Base-by-base conservation (phyloP, 805 yeast genomes). In the Candida ficus region DNA sequence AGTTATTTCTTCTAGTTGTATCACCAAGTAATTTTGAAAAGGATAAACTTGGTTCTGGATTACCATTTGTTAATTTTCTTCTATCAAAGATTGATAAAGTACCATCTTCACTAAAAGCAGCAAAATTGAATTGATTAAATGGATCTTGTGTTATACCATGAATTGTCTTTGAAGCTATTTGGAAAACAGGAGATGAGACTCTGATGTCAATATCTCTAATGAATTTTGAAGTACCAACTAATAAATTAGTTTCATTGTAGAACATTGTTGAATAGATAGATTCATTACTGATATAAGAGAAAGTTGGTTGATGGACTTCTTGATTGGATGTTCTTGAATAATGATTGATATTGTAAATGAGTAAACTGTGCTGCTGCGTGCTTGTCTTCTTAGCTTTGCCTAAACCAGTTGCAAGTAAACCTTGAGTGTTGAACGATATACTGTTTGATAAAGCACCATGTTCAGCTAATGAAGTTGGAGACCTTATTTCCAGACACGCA, bases 61-160 rank as follows among this genome's bases (percentile, higher is more conserved):
- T 60, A 29, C 26, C 49, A 18, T 60, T 52, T 0, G 68, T 59
- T 34, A 85, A 57, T 48, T 73, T 80, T 48, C 95, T 67, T 47
- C 87, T 70, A 57, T 85, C 95, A 86, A 90, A 90, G 7, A 90
- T 68, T 0, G 91, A 81, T 37, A 89, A 63, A 0, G 93, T 76
- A 2, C 96, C 95, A 53, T 85, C 91, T 50, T 89, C 96, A 38
- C 86, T 77, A 47, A 76, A 76, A 0, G 95, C 80, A 14, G 87
- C 77, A 58, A 90, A 86, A 46, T 75, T 70, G 59, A 76, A 72
- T 11, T 71, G 71, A 53, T 80, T 78, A 54, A 77, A 77, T 4
- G 84, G 91, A 55, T 86, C 90, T 23, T 80, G 66, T 8, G 75
- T 69, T 34, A 90, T 70, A 16, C 83, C 83, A 50, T 76, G 69